phyloP scores from a whole-genome alignment of 768 basidiomycete genomes.

The Termitomyces sp. region DNA sequence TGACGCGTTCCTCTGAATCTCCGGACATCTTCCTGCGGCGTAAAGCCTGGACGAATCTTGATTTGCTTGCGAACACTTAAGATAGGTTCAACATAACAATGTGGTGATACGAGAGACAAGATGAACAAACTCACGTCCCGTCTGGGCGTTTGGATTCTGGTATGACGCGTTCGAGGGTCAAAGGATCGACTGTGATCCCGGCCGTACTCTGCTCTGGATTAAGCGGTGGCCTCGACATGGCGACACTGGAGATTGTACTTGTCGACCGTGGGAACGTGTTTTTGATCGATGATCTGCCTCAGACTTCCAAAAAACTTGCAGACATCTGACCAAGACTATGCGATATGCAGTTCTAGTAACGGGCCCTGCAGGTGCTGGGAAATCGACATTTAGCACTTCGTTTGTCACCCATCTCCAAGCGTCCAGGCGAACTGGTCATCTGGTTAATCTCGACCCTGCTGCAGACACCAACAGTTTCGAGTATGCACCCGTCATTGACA shows the following conservation, averaged over 20 bases:
- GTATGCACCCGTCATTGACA: slow-evolving; percentile 89
- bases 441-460: slow-evolving; percentile 97
- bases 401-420: slow-evolving; percentile 86
- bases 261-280: slow-evolving; percentile 13
- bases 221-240: slow-evolving; percentile 75
- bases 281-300: not conserved
- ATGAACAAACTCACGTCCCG: slow-evolving; percentile 61
- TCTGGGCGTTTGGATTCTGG: slow-evolving; percentile 79
- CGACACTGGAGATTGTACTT: slow-evolving; percentile 5
- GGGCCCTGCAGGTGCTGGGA: slow-evolving; percentile 98
- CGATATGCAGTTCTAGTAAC: slow-evolving; percentile 85
- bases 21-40: slow-evolving; percentile 90
- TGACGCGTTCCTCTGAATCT: slow-evolving; percentile 79
- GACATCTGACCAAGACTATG: slow-evolving; percentile 35
- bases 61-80: slow-evolving; percentile 78
- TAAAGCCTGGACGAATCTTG: slow-evolving; percentile 89
- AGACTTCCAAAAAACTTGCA: not conserved
- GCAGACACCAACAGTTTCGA: slow-evolving; percentile 84
- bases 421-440: slow-evolving; percentile 78
- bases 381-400: slow-evolving; percentile 88
- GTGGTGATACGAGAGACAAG: slow-evolving; percentile 3
- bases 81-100: slow-evolving; percentile 10
- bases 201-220: slow-evolving; percentile 64
- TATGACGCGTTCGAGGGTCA: slow-evolving; percentile 82
- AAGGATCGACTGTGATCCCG: slow-evolving; percentile 83